Evolutionary conservation across 371 early-diverging fungal species (phyloP), one percentile per base, ranked within the genome.

Genomic region (Mucor velutinosus): DNA sequence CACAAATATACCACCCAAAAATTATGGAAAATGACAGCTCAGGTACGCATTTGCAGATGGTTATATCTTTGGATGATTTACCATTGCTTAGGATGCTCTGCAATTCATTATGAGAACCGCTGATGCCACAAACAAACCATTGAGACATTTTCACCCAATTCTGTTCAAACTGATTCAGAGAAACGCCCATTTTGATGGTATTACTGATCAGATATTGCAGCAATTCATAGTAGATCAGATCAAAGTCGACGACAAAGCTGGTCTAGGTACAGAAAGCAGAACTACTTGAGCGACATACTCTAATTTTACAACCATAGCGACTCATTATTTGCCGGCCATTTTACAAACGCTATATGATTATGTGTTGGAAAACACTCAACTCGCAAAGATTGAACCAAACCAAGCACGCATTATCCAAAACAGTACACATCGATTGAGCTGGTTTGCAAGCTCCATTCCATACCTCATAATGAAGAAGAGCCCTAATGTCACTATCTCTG

Each of bases 61-160:
- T n/a, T 17, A 27, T 12, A 25, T 55, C 3, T 21, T 14, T 27
- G 7, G 4, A 33, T 25, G 32, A 8, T n/a, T 33, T 32, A 4
- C 15, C 19, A 8, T 33, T 32, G 17, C n/a, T n/a, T 61, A 61
- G 61, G 43, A 41, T 45, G 61, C 61, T 43, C 23, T 61, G n/a
- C 4, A 61, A 0, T 61, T 61, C 32, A 45, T 61, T 0, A n/a
- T 25, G 17, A 19, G 1, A 6, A 45, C 61, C 15, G 51, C 33
- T 33, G 21, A 8, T 17, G 19, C 33, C 0, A 51, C 27, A 27
- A 35, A 21, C 17, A 32, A 59, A 17, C 66, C 47, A 37, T 51
- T 66, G 51, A 21, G 58, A 17, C 32, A 66, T 32, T 17, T 49
- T 17, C 37, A 47, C 29, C 43, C 8, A 7, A 3, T 45, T 1